A percentile compares a stretch with the other conserved stretches of the same genome.
These are phyloP conservation scores for Peltaster fructicola DNA, from an alignment of 2,329 filamentous ascomycete species.

Conservation along the genomic window DNA sequence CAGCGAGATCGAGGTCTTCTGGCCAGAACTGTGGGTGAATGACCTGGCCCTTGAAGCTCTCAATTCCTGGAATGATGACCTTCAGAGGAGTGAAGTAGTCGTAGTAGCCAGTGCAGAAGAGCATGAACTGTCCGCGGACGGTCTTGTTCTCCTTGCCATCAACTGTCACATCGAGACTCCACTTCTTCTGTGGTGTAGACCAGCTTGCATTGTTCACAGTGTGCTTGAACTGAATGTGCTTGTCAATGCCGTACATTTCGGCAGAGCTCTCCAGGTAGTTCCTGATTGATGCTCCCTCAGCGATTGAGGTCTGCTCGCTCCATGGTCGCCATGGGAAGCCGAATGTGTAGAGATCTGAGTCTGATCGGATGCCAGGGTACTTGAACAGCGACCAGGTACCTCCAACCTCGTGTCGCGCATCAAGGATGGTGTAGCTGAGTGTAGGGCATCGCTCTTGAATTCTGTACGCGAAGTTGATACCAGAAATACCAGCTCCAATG, in stretches of 20 bases:
- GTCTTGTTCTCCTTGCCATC: conserved; percentile 20
- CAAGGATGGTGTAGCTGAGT: conserved; percentile 47
- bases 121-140: conserved; percentile 31
- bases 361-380: conserved; percentile 47
- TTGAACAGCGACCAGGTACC: conserved; percentile 67
- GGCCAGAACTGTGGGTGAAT: conserved; percentile 68
- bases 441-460: conserved; percentile 29
- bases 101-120: conserved; percentile 54
- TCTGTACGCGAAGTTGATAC: conserved; percentile 57
- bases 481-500: conserved; percentile 56
- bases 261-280: conserved; percentile 28
- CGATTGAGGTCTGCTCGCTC: conserved; percentile 32
- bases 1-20: conserved; percentile 43
- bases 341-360: conserved; percentile 33
- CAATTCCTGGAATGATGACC: conserved; percentile 46
- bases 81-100: conserved; percentile 47
- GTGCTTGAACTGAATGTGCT: conserved; percentile 27
- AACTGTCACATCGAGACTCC: conserved; percentile 23
- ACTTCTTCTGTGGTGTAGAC: conserved; percentile 31
- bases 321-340: conserved; percentile 55
- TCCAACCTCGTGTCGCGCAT: conserved; percentile 47
- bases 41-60: conserved; percentile 43
- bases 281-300: conserved; percentile 26
- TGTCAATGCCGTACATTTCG: conserved; percentile 26
- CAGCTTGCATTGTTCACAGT: conserved; percentile 25